Conservation (phyloP, 208 protist genomes). For the Herpetomonas tarakana region DNA sequence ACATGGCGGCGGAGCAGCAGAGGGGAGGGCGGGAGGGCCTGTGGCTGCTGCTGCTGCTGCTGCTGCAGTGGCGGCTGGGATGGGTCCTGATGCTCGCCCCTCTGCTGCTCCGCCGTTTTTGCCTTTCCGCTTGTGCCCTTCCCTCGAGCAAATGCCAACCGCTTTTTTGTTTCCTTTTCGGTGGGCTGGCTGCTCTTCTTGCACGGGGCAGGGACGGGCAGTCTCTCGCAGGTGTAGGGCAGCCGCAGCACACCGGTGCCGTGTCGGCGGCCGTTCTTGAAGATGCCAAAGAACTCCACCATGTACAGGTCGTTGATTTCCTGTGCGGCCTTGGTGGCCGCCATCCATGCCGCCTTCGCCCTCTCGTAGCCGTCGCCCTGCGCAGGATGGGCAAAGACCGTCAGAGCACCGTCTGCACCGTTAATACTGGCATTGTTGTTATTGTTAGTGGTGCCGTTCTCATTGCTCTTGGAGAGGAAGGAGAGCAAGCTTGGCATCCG, state of each 20-base stretch:
- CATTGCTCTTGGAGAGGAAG: background rate
- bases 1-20: constrained; percentile 17
- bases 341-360: background rate
- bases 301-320: constrained; percentile 2
- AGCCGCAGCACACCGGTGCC: constrained; percentile 71
- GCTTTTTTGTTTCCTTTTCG: background rate
- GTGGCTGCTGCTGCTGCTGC: background rate
- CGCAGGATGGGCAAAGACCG: constrained; percentile 6
- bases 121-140: background rate
- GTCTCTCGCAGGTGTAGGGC: constrained; percentile 25
- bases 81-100: background rate
- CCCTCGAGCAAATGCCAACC: no score
- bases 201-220: background rate
- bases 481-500: background rate
- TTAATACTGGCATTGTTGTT: background rate
- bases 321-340: background rate
- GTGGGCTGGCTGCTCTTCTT: background rate
- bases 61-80: no score
- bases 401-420: background rate
- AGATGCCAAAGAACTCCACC: constrained; percentile 81
- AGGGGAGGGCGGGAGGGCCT: background rate
- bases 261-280: constrained; percentile 57
- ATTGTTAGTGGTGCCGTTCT: background rate
- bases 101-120: background rate
- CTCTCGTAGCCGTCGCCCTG: background rate